Base-by-base conservation (phyloP, 805 yeast genomes). In the Saturnispora bothae region DNA sequence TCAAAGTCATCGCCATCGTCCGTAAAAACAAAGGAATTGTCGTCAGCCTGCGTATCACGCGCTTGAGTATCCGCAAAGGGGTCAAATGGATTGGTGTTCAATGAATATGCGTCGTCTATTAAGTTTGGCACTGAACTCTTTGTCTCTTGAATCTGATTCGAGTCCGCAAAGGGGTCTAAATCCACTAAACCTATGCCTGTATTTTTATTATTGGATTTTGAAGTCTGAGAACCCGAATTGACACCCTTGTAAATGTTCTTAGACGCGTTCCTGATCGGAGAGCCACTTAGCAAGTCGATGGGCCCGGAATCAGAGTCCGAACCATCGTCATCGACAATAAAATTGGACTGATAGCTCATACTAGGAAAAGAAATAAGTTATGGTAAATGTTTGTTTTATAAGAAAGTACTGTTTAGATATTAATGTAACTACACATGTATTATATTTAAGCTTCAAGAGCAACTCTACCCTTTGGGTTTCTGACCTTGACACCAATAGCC, bases 401-500 rank as follows among this genome's bases (percentile, higher is more conserved):
- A 26, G 28, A 26, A 26, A 26, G 28, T 26, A 26, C 28, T 26
- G 28, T 26, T 26, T 26, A 26, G 28, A 26, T 26, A 26, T 26
- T 12, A 12, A 26, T 26, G 13, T 10, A 33, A 23, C 34, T 36
- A 36, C 39, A 38, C 26, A 38, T 19, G 35, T 34, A 16, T 21
- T 23, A 38, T n/a, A n/a, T 36, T 78, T 83, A 88, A 74, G 96
- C 97, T 78, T 85, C 95, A 68, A 86, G 81, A 66, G 94, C 75
- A 68, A 88, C 85, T 76, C 96, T 89, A 69, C 95, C 99, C 77
- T 84, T 78, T 66, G 96, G 94, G 76, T 92, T 92, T 79, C 98
- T 92, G 63, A 92, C 96, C 80, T 86, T 88, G 65, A 92, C 76
- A 73, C 97, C 97, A 62, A 86, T 76, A 68, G 94, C 84, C 81